Evolutionary conservation across 257 asterid genomes (phyloP), one percentile per base, ranked within the genome.

Genomic region (Salvia splendens): DNA sequence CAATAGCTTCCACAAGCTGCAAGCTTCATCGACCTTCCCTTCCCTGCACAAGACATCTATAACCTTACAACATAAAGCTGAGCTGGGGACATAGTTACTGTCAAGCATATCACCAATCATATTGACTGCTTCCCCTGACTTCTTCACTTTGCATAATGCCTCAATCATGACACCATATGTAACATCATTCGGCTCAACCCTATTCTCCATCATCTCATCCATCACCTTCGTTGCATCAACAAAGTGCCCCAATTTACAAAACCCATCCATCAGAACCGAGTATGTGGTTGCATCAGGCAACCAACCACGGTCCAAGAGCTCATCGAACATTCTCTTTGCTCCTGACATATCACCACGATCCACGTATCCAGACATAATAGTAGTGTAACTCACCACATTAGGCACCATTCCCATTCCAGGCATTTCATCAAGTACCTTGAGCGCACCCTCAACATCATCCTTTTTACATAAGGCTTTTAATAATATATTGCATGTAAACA

Each of bases 121-220:
- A 80, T 85, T 88, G 49, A 80, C 83, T 0, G 92, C 96, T 76
- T 87, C 98, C 38, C 94, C 91, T 0, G 96, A 73, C 78, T 85
- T 93, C 72, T 77, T 84, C 58, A 80, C 90, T 66, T 76, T 86
- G 75, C 98, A 93, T 70, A 89, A 75, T 40, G 96, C 95, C 84
- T 86, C 98, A 35, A 88, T 84, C 90, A 88, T 85, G 32, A 90
- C 95, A 65, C 81, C 69, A 61, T 87, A 93, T 3, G 98, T 93
- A 47, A 90, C 86, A 32, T 90, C 98, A 68, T 93, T 90, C 0
- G 97, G 97, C 72, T 80, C 79, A 45, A 93, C 89, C 54, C 94
- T 86, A 60, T 80, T 86, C 64, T 79, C 96, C 78, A 79, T 92
- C 98, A 90, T 93, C 77, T 86, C 97, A 76, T 93, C 99, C 99